Conservation (phyloP, 73 alveolate genomes). For the Paramecium caudatum region DNA sequence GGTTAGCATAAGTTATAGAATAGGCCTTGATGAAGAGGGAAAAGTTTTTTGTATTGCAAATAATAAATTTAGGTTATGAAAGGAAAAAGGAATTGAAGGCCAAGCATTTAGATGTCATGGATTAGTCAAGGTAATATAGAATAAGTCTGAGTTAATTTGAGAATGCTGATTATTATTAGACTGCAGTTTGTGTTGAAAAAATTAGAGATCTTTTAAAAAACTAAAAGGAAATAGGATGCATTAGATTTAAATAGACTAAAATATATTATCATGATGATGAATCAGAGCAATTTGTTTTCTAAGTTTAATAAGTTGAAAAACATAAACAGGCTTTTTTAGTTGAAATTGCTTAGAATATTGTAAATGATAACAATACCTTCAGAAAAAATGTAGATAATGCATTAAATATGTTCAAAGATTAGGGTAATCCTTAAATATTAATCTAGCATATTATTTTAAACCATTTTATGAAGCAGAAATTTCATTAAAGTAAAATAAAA, state of each 20-base stretch:
- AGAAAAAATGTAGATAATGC: slow-evolving; percentile 22
- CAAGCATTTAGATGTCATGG: background rate
- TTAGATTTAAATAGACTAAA: slow-evolving; percentile 3
- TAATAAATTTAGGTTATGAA: background rate
- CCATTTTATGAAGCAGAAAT: slow-evolving; percentile 33
- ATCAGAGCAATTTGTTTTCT: background rate
- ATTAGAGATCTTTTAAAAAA: background rate
- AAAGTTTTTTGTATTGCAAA: background rate
- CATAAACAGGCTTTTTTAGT: background rate
- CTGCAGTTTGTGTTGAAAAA: background rate
- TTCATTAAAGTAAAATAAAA: background rate
- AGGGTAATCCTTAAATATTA: background rate
- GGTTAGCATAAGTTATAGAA: background rate
- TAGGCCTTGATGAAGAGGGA: slow-evolving; percentile 32
- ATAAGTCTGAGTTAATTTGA: background rate
- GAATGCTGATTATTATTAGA: background rate
- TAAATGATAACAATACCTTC: background rate
- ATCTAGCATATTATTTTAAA: background rate
- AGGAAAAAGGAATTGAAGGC: slow-evolving; percentile 6
- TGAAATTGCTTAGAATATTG: slow-evolving; percentile 1
- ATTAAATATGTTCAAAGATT: background rate
- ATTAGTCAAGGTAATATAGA: slow-evolving; percentile 6
- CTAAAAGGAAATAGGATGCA: background rate
- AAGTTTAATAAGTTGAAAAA: slow-evolving; percentile 37
- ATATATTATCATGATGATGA: background rate